Conservation (phyloP, 1,284 basidiomycete genomes). For the Leccinum fuscescens region DNA sequence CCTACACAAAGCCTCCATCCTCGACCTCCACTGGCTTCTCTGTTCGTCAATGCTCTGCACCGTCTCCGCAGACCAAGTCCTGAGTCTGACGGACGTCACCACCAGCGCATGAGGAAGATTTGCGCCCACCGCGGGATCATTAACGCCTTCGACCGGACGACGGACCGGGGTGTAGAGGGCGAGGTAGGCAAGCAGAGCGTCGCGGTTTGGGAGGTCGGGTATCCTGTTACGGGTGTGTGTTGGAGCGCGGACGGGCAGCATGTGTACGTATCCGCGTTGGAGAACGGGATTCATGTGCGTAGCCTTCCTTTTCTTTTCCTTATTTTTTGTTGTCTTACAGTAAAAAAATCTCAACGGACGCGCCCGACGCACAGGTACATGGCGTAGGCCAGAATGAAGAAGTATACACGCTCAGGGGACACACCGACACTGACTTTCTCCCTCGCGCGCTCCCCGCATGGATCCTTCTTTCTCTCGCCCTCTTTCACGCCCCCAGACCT, state of each 20-base stretch:
- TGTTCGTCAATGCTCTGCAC: slow-evolving; percentile 71
- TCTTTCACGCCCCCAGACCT: slow-evolving; percentile 81
- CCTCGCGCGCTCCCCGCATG: slow-evolving; percentile 83
- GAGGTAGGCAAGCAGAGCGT: slow-evolving; percentile 74
- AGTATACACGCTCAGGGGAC: slow-evolving; percentile 73
- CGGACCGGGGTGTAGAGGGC: slow-evolving; percentile 56
- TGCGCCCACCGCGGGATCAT: slow-evolving; percentile 86
- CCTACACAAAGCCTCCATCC: slow-evolving; percentile 75
- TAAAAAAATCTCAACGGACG: no score
- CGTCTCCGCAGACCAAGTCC: slow-evolving; percentile 81
- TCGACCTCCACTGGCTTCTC: slow-evolving; percentile 81
- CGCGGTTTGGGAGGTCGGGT: slow-evolving; percentile 78
- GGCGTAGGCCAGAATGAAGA: slow-evolving; percentile 81
- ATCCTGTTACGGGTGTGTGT: slow-evolving; percentile 86
- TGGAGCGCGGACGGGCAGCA: slow-evolving; percentile 88
- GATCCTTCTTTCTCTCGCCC: slow-evolving; percentile 82
- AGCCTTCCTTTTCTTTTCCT: not conserved
- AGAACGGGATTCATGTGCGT: slow-evolving; percentile 90
- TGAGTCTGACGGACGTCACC: slow-evolving; percentile 71
- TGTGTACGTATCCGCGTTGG: slow-evolving; percentile 83
- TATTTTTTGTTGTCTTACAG: no score
- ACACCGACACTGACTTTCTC: slow-evolving; percentile 83
- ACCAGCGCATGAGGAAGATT: slow-evolving; percentile 73
- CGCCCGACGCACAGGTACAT: slow-evolving; percentile 57
- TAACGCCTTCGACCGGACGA: slow-evolving; percentile 82